phyloP scores from a whole-genome alignment of 352 stramenopile species.

The Pythium phragmitis region DNA sequence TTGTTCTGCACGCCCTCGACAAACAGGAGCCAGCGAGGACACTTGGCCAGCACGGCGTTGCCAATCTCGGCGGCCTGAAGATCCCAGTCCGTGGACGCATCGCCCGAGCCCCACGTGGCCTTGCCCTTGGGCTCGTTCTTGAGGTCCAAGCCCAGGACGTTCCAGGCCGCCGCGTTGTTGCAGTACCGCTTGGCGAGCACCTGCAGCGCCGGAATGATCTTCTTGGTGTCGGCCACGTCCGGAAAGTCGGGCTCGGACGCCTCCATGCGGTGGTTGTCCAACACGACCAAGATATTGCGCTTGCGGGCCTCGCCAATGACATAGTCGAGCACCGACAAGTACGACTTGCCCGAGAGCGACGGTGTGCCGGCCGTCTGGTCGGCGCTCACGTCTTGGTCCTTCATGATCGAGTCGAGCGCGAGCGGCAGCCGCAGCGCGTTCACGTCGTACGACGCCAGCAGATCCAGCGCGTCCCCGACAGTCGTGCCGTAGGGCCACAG shows the following conservation, averaged over 20 bases:
- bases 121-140: slow-evolving; percentile 80
- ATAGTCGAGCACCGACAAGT: slow-evolving; percentile 59
- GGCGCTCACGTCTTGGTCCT: slow-evolving; percentile 41
- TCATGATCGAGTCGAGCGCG: slow-evolving; percentile 64
- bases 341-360: slow-evolving; percentile 46
- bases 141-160: slow-evolving; percentile 73
- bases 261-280: slow-evolving; percentile 66
- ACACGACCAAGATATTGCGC: slow-evolving; percentile 68
- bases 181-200: slow-evolving; percentile 63
- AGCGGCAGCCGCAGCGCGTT: slow-evolving; percentile 64
- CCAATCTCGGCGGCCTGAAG: slow-evolving; percentile 61
- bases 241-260: slow-evolving; percentile 58
- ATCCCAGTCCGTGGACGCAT: slow-evolving; percentile 64
- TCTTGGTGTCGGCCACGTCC: slow-evolving; percentile 45
- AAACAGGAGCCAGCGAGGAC: slow-evolving; percentile 63
- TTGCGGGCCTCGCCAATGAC: slow-evolving; percentile 52
- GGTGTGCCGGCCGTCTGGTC: slow-evolving; percentile 47
- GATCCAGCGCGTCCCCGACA: slow-evolving; percentile 45
- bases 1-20: slow-evolving; percentile 76
- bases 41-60: slow-evolving; percentile 64
- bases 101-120: slow-evolving; percentile 60
- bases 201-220: slow-evolving; percentile 57
- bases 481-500: slow-evolving; percentile 68
- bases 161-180: slow-evolving; percentile 58
- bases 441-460: slow-evolving; percentile 46